Percentiles rank a stretch among this genome's conserved stretches.
These are phyloP conservation scores for Tothia fuscella DNA, from an alignment of 2,329 filamentous ascomycete species.

Conservation along the genomic window DNA sequence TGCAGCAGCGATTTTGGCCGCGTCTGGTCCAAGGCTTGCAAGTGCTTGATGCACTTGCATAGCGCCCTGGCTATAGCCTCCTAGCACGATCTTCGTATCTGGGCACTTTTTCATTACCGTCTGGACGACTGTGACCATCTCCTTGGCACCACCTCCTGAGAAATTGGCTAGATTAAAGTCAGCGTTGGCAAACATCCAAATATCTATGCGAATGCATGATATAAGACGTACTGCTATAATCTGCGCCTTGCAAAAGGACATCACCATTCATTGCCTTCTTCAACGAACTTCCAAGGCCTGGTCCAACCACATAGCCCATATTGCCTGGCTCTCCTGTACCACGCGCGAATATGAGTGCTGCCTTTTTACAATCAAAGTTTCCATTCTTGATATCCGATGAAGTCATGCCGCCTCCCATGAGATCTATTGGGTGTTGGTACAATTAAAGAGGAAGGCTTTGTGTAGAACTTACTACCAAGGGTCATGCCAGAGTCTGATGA, in stretches of 20 bases:
- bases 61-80: slow-evolving; percentile 4
- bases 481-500: too few relatives aligned
- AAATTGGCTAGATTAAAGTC: slow-evolving; percentile 4
- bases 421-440: too few relatives aligned
- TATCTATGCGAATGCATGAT: too few relatives aligned
- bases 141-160: slow-evolving; percentile 5
- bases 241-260: slow-evolving; percentile 7
- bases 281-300: not conserved
- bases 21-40: not conserved
- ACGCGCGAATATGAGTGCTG: slow-evolving; percentile 7
- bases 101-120: slow-evolving; percentile 1
- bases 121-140: slow-evolving; percentile 1
- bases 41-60: slow-evolving; percentile 7
- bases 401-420: too few relatives aligned
- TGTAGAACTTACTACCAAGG: too few relatives aligned
- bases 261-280: slow-evolving; percentile 1
- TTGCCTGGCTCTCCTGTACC: slow-evolving; percentile 8
- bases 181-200: not conserved
- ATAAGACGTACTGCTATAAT: slow-evolving; percentile 1
- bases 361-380: not conserved
- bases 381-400: slow-evolving; percentile 1
- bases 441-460: too few relatives aligned
- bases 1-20: not conserved
- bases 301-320: slow-evolving; percentile 9
- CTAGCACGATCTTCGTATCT: slow-evolving; percentile 2